Evolutionary conservation across 441 rosid genomes (phyloP).

Genomic region (Dalechampia spathulata): DNA sequence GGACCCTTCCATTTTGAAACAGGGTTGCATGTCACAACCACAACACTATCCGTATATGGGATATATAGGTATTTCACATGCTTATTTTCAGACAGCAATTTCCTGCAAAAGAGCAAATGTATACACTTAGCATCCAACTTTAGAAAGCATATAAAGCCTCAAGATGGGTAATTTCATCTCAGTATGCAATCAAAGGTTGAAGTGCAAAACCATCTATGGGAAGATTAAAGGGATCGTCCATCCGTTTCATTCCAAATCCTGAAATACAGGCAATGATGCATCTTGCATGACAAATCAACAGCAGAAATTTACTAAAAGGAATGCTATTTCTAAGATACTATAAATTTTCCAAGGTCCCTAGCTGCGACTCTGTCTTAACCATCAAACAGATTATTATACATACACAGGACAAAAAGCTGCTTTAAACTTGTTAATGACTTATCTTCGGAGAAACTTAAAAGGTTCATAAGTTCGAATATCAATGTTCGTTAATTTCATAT

Average conservation of each 20-base stretch:
- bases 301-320: background rate
- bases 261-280: background rate
- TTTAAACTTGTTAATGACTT: background rate
- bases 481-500: background rate
- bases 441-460: background rate
- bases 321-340: background rate
- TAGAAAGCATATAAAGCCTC: slow-evolving; percentile 5
- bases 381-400: background rate
- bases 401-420: background rate
- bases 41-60: slow-evolving; percentile 78
- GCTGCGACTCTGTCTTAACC: background rate
- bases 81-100: slow-evolving; percentile 73
- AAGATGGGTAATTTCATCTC: background rate
- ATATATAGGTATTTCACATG: slow-evolving; percentile 74
- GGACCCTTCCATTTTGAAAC: slow-evolving; percentile 82
- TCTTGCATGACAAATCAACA: background rate
- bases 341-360: background rate
- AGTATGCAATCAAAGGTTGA: background rate
- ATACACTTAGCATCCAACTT: background rate
- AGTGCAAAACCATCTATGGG: background rate
- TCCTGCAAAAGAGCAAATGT: slow-evolving; percentile 44
- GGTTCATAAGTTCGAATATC: slow-evolving; percentile 5
- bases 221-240: background rate
- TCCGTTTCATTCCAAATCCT: background rate
- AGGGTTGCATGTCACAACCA: slow-evolving; percentile 91